A percentile compares a stretch with the other conserved stretches of the same genome.
Evolutionary conservation across 140 eudicot species (phyloP).

Genomic region (Erigeron philadelphicus): DNA sequence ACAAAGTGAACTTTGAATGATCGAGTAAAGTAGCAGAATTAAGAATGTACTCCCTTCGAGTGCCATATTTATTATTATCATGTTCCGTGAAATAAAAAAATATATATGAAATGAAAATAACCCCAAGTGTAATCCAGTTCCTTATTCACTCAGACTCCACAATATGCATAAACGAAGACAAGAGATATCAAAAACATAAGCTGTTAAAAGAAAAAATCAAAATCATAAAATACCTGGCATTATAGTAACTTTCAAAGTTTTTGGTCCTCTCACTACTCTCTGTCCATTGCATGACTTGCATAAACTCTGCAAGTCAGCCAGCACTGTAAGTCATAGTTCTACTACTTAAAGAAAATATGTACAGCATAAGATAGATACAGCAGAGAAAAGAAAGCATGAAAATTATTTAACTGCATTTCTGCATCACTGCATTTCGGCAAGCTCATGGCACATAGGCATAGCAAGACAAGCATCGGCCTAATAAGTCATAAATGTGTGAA

Average conservation of each 20-base stretch:
- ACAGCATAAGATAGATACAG: conserved; percentile 8
- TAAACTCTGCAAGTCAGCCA: conserved; percentile 45
- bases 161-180: conserved; percentile 1
- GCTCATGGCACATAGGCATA: too few relatives aligned
- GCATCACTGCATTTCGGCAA: not conserved
- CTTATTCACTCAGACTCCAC: not conserved
- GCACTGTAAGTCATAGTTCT: conserved; percentile 19
- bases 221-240: conserved; percentile 57
- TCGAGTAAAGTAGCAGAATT: not conserved
- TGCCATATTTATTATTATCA: conserved; percentile 6
- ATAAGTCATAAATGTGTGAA: too few relatives aligned
- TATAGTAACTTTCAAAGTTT: conserved; percentile 70
- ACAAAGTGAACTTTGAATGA: not conserved
- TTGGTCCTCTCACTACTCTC: conserved; percentile 65
- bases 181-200: not conserved
- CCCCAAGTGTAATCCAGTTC: conserved; percentile 2
- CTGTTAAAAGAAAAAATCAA: not conserved
- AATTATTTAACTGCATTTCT: not conserved
- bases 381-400: conserved; percentile 7
- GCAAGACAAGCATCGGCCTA: too few relatives aligned
- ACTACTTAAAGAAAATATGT: conserved; percentile 15
- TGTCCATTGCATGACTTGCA: conserved; percentile 83
- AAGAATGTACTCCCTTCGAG: not conserved
- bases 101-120: not conserved
- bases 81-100: not conserved